phyloP scores from a whole-genome alignment of 2,329 filamentous ascomycete genomes.

The Phialemoniopsis sp. region DNA sequence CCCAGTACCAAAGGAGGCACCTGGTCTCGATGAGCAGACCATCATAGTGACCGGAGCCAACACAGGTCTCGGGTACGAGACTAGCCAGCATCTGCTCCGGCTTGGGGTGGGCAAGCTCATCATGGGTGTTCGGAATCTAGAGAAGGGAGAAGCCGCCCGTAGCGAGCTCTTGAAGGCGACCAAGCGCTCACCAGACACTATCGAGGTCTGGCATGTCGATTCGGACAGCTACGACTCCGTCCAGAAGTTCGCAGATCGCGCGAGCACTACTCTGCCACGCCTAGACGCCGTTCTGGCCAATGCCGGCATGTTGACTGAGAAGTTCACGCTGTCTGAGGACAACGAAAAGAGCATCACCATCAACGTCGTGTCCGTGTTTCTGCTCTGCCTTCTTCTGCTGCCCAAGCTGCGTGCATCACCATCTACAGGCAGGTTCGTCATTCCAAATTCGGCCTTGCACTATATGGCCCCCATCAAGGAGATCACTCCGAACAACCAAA shows the following conservation, averaged over 20 bases:
- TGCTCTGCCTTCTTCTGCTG: constrained; percentile 21
- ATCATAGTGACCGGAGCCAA: constrained; percentile 39
- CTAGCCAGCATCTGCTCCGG: constrained; percentile 27
- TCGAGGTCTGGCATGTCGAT: constrained; percentile 37
- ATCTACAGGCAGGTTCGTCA: constrained; percentile 10
- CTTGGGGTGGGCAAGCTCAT: constrained; percentile 30
- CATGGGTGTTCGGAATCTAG: constrained; percentile 29
- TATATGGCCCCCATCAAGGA: constrained; percentile 17
- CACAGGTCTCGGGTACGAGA: constrained; percentile 34
- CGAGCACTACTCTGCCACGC: constrained; percentile 23
- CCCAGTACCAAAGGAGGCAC: constrained; percentile 6
- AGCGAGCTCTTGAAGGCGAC: constrained; percentile 9
- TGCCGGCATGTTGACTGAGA: constrained; percentile 31
- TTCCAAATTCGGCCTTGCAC: constrained; percentile 16
- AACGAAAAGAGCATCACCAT: constrained; percentile 36
- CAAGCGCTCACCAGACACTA: not conserved
- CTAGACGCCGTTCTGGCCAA: constrained; percentile 41
- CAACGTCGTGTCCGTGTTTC: constrained; percentile 22
- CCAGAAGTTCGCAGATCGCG: constrained; percentile 28
- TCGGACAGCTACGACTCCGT: constrained; percentile 33
- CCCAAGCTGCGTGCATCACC: constrained; percentile 18
- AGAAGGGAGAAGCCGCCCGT: constrained; percentile 20
- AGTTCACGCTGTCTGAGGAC: constrained; percentile 32
- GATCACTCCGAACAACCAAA: constrained; percentile 3
- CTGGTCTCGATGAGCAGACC: constrained; percentile 7